A percentile compares a stretch with the other conserved stretches of the same genome.
These are phyloP conservation scores for Fraxinus albicans DNA, from an alignment of 305 asterid genomes.

Conservation along the genomic window DNA sequence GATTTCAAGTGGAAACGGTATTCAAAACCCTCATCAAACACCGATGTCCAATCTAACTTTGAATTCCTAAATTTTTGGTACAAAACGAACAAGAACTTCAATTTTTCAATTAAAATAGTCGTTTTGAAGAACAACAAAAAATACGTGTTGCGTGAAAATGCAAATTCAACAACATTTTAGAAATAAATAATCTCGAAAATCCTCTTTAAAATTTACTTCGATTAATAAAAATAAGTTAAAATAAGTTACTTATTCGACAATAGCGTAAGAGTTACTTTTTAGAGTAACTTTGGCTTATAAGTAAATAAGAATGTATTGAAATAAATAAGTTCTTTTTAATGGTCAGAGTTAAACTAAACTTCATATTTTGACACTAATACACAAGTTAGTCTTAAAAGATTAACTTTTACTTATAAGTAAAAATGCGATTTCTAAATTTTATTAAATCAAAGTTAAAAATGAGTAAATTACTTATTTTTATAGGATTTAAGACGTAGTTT, in stretches of 20 bases:
- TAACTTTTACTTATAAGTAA: background rate
- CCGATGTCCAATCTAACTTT: background rate
- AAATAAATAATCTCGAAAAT: no score
- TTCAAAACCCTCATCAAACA: background rate
- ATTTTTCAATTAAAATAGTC: background rate
- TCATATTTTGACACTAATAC: background rate
- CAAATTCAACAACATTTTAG: background rate
- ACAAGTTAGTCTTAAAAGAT: background rate
- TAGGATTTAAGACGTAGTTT: no score
- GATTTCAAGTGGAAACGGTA: background rate
- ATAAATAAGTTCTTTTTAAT: no score
- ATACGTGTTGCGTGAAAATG: background rate
- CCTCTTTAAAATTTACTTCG: background rate
- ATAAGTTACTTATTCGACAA: background rate
- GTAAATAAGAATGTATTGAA: background rate
- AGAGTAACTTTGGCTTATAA: background rate
- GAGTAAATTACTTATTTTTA: background rate
- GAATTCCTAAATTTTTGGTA: background rate
- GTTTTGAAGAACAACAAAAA: background rate
- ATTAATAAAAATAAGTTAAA: no score
- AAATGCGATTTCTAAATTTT: no score
- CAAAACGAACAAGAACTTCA: background rate
- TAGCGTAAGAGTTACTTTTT: background rate
- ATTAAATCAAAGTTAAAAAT: no score
- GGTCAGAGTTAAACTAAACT: background rate